Evolutionary conservation across 768 basidiomycete species (phyloP).

Genomic region (Boletus vermiculosoides): DNA sequence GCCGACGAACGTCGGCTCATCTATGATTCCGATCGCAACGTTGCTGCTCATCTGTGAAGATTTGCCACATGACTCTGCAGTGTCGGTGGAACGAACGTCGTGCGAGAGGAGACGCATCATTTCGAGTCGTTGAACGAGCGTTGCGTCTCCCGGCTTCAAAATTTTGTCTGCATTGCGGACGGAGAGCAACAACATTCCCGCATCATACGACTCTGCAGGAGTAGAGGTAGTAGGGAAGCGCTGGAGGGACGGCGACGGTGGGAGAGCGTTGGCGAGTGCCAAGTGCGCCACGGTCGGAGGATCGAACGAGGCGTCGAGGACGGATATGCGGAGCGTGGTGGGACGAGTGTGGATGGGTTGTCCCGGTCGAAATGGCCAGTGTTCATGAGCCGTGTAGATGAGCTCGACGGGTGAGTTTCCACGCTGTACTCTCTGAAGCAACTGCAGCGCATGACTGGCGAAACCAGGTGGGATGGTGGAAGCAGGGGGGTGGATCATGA

Average conservation of each 20-base stretch:
- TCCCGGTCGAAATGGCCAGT: constrained; percentile 58
- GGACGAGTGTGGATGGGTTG: constrained; percentile 5
- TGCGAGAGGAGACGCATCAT: constrained; percentile 79
- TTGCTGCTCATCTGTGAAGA: constrained; percentile 33
- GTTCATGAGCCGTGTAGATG: constrained; percentile 55
- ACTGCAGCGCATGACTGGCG: constrained; percentile 18
- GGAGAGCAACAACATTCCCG: constrained; percentile 76
- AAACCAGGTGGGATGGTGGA: constrained; percentile 17
- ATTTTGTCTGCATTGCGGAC: constrained; percentile 85
- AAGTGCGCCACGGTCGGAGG: constrained; percentile 87
- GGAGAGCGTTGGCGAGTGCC: constrained; percentile 57
- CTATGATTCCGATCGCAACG: constrained; percentile 76
- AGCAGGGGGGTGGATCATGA: constrained; percentile 8
- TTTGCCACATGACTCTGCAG: not conserved
- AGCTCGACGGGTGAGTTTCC: constrained; percentile 54
- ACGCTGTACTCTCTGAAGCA: constrained; percentile 39
- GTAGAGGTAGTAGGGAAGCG: not conserved
- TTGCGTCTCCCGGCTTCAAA: constrained; percentile 67
- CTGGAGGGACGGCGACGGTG: constrained; percentile 22
- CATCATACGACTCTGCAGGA: constrained; percentile 49
- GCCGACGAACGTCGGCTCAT: constrained; percentile 86
- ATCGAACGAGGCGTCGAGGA: constrained; percentile 94
- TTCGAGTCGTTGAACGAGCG: constrained; percentile 73
- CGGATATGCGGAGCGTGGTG: constrained; percentile 49
- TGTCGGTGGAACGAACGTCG: constrained; percentile 33